Evolutionary conservation across 225 moss, liverwort and hornwort species (phyloP), one percentile per base, ranked within the genome.

Genomic region (Pseudisothecium myosuroides): DNA sequence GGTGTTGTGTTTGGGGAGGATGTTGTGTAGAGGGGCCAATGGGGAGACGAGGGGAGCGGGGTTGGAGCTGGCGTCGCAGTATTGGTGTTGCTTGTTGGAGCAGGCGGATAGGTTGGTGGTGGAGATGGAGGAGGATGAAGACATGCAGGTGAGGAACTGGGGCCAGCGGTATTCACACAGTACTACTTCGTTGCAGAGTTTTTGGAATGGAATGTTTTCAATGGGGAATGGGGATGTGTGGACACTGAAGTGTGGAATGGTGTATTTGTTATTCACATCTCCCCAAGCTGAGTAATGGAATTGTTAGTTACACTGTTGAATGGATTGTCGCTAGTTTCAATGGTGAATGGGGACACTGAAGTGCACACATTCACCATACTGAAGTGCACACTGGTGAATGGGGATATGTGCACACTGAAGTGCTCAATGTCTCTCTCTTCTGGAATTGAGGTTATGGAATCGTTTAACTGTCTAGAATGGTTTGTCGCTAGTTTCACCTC

Each of bases 11-110:
- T 76, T 98, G 29, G 87, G 94, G 16, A 88, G 96, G 9, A 94
- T 98, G 92, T 73, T 97, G 88, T 90, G 94, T 8, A 90, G 96
- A 71, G 91, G 93, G 8, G 96, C 97, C 5, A 92, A 20, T 41
- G 80, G 93, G 9, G 92, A 91, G 6, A 77, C 65, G 55, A 94
- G 94, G 47, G 97, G 94, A 17, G 95, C 97, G 16, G 96, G 97
- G 87, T 87, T 98, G 78, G 98, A 98, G 92, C 97, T 98, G 6
- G 96, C 98, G 4, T 97, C 97, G 6, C 98, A 98, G 87, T 98
- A 98, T 22, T 98, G 98, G 98, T 98, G 98, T 27, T 97, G 95
- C 75, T 85, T 98, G 83, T 73, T 97, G 80, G 98, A 97, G 87
- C 95, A 97, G 84, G 86, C 94, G 83, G 98, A 98, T 52, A 81